Base-by-base conservation (phyloP, 768 basidiomycete species). In the Cystobasidium onofrii region DNA sequence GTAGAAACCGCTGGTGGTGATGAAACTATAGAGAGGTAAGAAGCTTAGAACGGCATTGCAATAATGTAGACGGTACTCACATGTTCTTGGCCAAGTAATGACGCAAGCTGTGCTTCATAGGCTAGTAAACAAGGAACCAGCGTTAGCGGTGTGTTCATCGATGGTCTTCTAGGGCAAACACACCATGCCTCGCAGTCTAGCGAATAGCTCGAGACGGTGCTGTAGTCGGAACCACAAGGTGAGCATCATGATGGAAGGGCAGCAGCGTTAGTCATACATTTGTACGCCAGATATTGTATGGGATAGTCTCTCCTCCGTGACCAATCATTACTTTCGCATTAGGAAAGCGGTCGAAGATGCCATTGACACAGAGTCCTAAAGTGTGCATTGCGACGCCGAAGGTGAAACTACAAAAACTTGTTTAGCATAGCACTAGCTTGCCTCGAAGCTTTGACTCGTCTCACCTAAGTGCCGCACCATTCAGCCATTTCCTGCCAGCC, bases 311-410 rank as follows among this genome's bases (percentile, higher is more conserved):
- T 25, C 57, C 57, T 60, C 57, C 57, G 20, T 60, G 57, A 17
- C 57, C 57, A 13, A 60, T 60, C 57, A 60, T 60, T 27, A 60
- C 57, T 60, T 60, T 60, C 13, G 57, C 57, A 60, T 60, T 60
- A 15, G 57, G 57, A 23, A 60, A 60, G 12, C 57, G 25, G 33
- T 60, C 57, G 25, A 60, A 60, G 57, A 60, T 29, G 17, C 57
- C 57, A 60, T 60, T 60, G 23, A 60, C 57, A 20, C 57, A 60
- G 29, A 60, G 6, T 27, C 57, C 57, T 4, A 60, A 20, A 50
- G 57, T 60, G 31, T 60, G 57, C 57, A 60, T 60, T 25, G 57
- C 57, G 12, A 60, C 57, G 23, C 57, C 57, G 33, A 60, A 60
- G 12, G 57, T 60, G 57, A 60, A 60, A 23, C 57, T n/a, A n/a